Conservation (phyloP, 352 stramenopile species). For the Globisporangium paddicum region DNA sequence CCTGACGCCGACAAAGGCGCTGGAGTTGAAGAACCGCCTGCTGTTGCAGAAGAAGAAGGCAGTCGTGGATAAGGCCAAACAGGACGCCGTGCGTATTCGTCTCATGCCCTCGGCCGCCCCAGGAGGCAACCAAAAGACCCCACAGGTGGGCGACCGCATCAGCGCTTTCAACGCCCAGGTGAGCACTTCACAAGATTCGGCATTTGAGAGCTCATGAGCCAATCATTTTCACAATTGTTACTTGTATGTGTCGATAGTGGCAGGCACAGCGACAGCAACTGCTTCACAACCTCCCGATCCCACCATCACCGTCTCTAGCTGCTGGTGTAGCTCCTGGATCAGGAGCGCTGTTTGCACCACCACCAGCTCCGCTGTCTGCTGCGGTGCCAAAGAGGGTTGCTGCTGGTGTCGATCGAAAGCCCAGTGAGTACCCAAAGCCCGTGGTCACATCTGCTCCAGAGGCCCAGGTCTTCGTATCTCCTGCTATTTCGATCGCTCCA, state of each 20-base stretch:
- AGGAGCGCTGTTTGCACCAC: not conserved
- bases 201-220: not conserved
- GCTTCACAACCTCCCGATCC: constrained; percentile 15
- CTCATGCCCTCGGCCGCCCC: not conserved
- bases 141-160: constrained; percentile 26
- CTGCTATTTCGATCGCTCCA: not conserved
- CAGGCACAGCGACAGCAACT: constrained; percentile 38
- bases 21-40: constrained; percentile 14
- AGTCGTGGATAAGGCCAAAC: constrained; percentile 18
- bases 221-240: not conserved
- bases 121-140: not conserved
- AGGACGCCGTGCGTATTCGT: constrained; percentile 5
- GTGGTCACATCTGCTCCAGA: not conserved
- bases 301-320: constrained; percentile 15
- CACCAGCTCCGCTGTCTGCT: constrained; percentile 12
- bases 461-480: constrained; percentile 3
- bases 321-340: not conserved
- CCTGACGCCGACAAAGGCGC: constrained; percentile 4
- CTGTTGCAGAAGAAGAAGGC: constrained; percentile 21
- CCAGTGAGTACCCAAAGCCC: constrained; percentile 13
- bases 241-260: constrained; percentile 23
- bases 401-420: not conserved
- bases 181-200: not conserved
- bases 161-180: constrained; percentile 61
- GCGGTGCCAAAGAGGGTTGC: not conserved